Conservation (phyloP, 768 basidiomycete genomes). For the Vararia minispora region DNA sequence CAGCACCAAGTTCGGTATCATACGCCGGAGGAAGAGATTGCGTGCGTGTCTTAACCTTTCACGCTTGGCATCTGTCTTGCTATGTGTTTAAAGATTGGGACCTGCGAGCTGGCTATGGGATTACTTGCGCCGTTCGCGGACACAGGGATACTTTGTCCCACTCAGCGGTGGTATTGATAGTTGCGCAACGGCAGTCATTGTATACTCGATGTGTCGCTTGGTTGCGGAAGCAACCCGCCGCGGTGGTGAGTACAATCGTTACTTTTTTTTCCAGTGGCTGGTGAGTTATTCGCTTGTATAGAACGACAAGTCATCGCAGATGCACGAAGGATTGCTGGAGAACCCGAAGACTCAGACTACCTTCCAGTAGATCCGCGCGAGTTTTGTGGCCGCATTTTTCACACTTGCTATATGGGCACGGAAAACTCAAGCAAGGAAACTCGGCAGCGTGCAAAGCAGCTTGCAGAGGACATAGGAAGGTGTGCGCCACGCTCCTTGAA, state of each 20-base stretch:
- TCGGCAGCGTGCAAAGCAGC: slow-evolving; percentile 71
- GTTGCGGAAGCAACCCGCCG: slow-evolving; percentile 68
- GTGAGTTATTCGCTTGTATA: slow-evolving; percentile 20
- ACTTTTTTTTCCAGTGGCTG: not conserved
- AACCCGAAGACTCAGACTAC: slow-evolving; percentile 71
- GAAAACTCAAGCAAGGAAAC: slow-evolving; percentile 91
- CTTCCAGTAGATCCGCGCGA: slow-evolving; percentile 81
- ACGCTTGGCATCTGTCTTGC: not conserved
- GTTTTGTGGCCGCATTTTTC: slow-evolving; percentile 80
- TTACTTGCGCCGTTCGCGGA: slow-evolving; percentile 87
- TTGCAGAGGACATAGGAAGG: slow-evolving; percentile 87
- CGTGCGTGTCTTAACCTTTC: slow-evolving; percentile 45
- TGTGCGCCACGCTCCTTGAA: slow-evolving; percentile 19
- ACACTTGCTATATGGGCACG: slow-evolving; percentile 99
- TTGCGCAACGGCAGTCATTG: slow-evolving; percentile 93
- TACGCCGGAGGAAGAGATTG: slow-evolving; percentile 91
- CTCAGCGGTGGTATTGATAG: slow-evolving; percentile 96
- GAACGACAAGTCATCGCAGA: slow-evolving; percentile 83
- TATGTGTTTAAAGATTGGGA: slow-evolving; percentile 49
- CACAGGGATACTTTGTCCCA: slow-evolving; percentile 92
- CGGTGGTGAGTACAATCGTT: slow-evolving; percentile 42
- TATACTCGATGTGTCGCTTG: slow-evolving; percentile 91
- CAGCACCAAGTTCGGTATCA: slow-evolving; percentile 59
- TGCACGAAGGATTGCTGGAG: slow-evolving; percentile 81
- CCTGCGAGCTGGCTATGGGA: slow-evolving; percentile 99